These are phyloP conservation scores for Talaromyces sp. DNA, from an alignment of 2,329 filamentous ascomycete genomes.

Conservation along the genomic window DNA sequence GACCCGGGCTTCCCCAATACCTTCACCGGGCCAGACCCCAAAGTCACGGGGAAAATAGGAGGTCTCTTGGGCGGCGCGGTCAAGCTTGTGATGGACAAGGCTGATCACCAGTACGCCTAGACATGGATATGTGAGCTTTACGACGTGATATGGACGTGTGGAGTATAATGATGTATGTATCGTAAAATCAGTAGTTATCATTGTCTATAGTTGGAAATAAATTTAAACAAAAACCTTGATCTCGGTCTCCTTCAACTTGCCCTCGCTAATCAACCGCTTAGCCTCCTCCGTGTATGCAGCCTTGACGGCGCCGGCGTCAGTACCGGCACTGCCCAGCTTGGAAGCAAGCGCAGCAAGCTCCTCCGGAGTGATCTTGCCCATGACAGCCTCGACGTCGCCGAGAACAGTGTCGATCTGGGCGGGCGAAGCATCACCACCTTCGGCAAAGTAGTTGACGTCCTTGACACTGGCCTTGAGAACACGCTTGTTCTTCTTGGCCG, in stretches of 20 bases:
- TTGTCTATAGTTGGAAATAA: neutral
- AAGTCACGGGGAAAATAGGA: constrained; percentile 12
- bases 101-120: constrained; percentile 8
- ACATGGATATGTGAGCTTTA: neutral
- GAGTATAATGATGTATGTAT: neutral
- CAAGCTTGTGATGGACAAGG: constrained; percentile 2
- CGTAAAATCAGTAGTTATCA: neutral
- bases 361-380: constrained; percentile 82
- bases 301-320: constrained; percentile 80
- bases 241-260: constrained; percentile 82
- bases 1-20: constrained; percentile 62
- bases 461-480: constrained; percentile 90
- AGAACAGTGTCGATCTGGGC: constrained; percentile 76
- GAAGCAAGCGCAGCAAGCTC: constrained; percentile 78
- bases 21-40: constrained; percentile 43
- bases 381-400: constrained; percentile 77
- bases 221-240: constrained; percentile 50
- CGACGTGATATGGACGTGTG: neutral
- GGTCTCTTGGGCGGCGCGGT: constrained; percentile 8
- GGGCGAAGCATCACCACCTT: constrained; percentile 63
- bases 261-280: constrained; percentile 68
- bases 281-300: constrained; percentile 71
- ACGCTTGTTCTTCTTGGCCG: constrained; percentile 99
- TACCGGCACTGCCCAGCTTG: constrained; percentile 71
- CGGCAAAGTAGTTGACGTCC: constrained; percentile 93